These are phyloP conservation scores for Alternaria sp. DNA, from an alignment of 2,329 filamentous ascomycete genomes.

Conservation along the genomic window DNA sequence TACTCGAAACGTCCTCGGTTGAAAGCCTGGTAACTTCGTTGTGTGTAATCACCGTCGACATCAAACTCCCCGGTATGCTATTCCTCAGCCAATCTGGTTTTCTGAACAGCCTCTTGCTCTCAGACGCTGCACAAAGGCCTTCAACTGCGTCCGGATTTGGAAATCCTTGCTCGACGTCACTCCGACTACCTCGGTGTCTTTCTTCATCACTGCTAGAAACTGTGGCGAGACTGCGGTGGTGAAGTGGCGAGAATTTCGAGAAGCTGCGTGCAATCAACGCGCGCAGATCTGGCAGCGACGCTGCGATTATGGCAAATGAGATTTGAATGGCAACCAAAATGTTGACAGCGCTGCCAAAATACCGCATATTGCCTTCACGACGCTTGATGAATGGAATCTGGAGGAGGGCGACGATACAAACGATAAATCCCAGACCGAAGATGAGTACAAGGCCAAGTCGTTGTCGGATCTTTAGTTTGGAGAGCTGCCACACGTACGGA, in stretches of 20 bases:
- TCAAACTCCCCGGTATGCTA: constrained; percentile 28
- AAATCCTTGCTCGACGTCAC: constrained; percentile 11
- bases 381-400: constrained; percentile 41
- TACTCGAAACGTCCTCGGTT: background rate
- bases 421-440: constrained; percentile 37
- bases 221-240: constrained; percentile 30
- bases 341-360: constrained; percentile 40
- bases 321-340: constrained; percentile 39
- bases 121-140: constrained; percentile 3
- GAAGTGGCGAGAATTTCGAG: constrained; percentile 32
- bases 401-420: constrained; percentile 37
- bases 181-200: background rate
- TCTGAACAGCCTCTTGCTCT: constrained; percentile 12
- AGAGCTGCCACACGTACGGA: constrained; percentile 36
- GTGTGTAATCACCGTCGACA: constrained; percentile 27
- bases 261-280: constrained; percentile 31
- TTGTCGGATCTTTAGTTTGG: constrained; percentile 29
- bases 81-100: constrained; percentile 36
- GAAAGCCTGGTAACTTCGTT: constrained; percentile 12
- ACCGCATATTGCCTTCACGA: constrained; percentile 24
- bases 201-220: constrained; percentile 1
- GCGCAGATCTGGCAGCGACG: constrained; percentile 37
- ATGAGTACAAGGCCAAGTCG: constrained; percentile 31
- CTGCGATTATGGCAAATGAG: constrained; percentile 35
- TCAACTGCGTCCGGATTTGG: background rate